Base-by-base conservation (phyloP, 2,329 filamentous ascomycete species). In the Gremmenia infestans region DNA sequence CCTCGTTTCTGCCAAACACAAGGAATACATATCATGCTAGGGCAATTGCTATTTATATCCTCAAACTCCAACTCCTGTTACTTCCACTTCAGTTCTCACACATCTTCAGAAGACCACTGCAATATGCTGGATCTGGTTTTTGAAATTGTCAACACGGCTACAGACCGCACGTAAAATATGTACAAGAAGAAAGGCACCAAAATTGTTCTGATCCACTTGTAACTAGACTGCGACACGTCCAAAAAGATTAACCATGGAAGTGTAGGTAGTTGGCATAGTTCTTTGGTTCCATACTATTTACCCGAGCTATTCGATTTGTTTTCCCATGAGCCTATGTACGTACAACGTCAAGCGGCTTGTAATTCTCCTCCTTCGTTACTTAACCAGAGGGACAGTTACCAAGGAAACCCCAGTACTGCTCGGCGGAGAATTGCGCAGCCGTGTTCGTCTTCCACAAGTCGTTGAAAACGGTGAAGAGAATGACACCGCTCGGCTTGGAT, bases 401-500 rank as follows among this genome's bases (percentile, higher is more conserved):
- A n/a, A 65, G 60, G 52, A 88, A 82, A 35, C 89, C 91, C 88
- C 89, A 94, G 72, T 78, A 91, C 70, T 85, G 81, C 74, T 96
- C 91, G 2, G 88, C 82, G 56, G 82, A 80, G 71, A 86, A 89
- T 1, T 87, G 87, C 22, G 71, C 76, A 2, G 75, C 70, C 52
- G 74, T 78, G 62, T 88, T 80, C 42, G 74, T 70, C 78, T 95
- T 96, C 90, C 91, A 96, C 50, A 78, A 66, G 59, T 91, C 87
- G 71, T 96, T 87, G 74, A 86, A 93, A 3, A 88, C 86, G 28
- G 86, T 88, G 73, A 94, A 93, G 22, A 95, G 74, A 61, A 92
- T 80, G 45, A 93, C 66, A 53, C 83, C 72, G 3, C 70, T 68
- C 0, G 74, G 70, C 50, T 73, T 79, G 49, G 71, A 68, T 14